phyloP scores from a whole-genome alignment of 2,329 filamentous ascomycete genomes.

The Tolypocladium tundrense region DNA sequence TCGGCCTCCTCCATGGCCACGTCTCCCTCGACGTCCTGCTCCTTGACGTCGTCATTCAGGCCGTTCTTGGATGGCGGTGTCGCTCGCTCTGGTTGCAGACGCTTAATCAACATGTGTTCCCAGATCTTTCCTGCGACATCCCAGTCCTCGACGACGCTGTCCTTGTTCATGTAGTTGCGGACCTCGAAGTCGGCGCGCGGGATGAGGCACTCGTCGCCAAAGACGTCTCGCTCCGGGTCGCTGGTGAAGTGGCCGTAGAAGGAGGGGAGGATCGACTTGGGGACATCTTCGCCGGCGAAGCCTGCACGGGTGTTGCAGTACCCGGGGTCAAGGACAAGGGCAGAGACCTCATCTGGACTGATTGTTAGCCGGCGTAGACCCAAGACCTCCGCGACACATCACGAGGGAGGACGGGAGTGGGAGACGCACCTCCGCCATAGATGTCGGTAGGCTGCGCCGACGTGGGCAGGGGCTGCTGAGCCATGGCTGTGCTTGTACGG shows the following conservation, averaged over 20 bases:
- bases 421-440: constrained; percentile 48
- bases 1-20: constrained; percentile 45
- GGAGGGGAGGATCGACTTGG: constrained; percentile 85
- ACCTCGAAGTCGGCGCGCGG: constrained; percentile 70
- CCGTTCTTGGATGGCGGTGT: constrained; percentile 66
- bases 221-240: constrained; percentile 48
- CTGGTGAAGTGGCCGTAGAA: constrained; percentile 62
- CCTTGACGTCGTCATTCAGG: constrained; percentile 57
- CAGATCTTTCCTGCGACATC: constrained; percentile 80
- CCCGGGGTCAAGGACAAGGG: constrained; percentile 90
- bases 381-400: neutral
- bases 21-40: constrained; percentile 51
- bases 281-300: constrained; percentile 94
- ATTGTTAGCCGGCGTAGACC: neutral
- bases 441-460: constrained; percentile 50
- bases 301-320: constrained; percentile 86
- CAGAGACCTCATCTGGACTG: constrained; percentile 80
- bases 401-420: neutral
- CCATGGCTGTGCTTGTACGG: constrained; percentile 28
- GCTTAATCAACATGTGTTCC: constrained; percentile 85
- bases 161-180: constrained; percentile 81
- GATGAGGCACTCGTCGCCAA: constrained; percentile 83
- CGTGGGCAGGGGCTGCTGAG: constrained; percentile 44
- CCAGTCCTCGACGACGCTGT: constrained; percentile 94
- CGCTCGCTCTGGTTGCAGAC: constrained; percentile 68